Conservation (phyloP, 2,329 filamentous ascomycete genomes). For the Alternaria angustiovoidea region DNA sequence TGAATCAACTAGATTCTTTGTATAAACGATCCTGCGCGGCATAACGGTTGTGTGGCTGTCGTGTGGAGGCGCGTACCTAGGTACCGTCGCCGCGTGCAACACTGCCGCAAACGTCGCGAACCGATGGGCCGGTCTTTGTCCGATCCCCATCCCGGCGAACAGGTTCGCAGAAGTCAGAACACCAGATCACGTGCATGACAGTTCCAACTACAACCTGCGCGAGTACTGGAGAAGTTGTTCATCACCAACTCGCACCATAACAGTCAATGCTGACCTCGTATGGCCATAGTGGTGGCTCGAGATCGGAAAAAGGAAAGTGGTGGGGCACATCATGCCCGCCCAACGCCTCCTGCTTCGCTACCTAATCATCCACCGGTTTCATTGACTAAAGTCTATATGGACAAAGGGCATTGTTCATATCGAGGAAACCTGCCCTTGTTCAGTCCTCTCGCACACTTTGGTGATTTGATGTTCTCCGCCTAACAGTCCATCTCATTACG, state of each 20-base stretch:
- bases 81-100: not conserved
- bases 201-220: not conserved
- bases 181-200: not conserved
- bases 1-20: not conserved
- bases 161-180: not conserved
- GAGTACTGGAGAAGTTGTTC: not conserved
- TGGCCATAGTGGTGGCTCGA: not conserved
- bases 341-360: too few relatives aligned
- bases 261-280: not conserved
- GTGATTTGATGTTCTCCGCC: too few relatives aligned
- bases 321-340: not conserved
- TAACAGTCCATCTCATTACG: too few relatives aligned
- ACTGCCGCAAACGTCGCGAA: not conserved
- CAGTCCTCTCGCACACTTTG: too few relatives aligned
- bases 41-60: not conserved
- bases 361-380: too few relatives aligned
- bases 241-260: not conserved
- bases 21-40: not conserved
- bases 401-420: too few relatives aligned
- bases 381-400: too few relatives aligned
- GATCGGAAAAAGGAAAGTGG: not conserved
- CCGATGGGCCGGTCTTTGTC: slow-evolving; percentile 12
- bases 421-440: too few relatives aligned
- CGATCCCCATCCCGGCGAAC: slow-evolving; percentile 1
- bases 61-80: not conserved